Evolutionary conservation across 192 early-diverging fungal genomes (phyloP).

Genomic region (Rhizophagus clarus): DNA sequence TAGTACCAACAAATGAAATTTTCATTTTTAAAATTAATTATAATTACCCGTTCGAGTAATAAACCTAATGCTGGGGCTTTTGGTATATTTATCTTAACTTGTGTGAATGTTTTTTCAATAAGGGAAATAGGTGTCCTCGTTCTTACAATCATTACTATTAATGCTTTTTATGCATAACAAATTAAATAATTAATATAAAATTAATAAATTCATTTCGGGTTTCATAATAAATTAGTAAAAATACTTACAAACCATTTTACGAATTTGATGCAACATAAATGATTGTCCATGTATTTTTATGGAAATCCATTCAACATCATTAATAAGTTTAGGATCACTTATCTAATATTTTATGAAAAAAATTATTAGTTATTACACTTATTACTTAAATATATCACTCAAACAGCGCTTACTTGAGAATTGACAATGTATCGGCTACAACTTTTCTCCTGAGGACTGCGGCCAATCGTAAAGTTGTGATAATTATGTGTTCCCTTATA

Average conservation of each 20-base stretch:
- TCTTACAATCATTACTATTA: constrained; percentile 83
- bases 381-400: neutral
- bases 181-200: constrained; percentile 3
- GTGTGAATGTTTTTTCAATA: constrained; percentile 66
- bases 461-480: constrained; percentile 93
- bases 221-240: neutral
- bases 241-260: constrained; percentile 94
- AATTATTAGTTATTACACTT: neutral
- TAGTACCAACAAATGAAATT: neutral
- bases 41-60: constrained; percentile 73
- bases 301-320: constrained; percentile 86
- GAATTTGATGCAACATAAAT: constrained; percentile 99
- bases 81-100: constrained; percentile 87
- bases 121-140: constrained; percentile 68
- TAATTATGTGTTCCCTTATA: constrained; percentile 92
- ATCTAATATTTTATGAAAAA: constrained; percentile 34
- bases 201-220: neutral
- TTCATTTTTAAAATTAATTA: neutral
- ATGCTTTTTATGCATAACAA: constrained; percentile 35
- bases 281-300: constrained; percentile 93
- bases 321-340: constrained; percentile 67
- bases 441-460: constrained; percentile 73
- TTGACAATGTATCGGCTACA: constrained; percentile 81
- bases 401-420: constrained; percentile 60
- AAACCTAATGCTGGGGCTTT: constrained; percentile 93